Conservation (phyloP, 2,329 filamentous ascomycete species). For the Hymenoscyphus fructigenus region DNA sequence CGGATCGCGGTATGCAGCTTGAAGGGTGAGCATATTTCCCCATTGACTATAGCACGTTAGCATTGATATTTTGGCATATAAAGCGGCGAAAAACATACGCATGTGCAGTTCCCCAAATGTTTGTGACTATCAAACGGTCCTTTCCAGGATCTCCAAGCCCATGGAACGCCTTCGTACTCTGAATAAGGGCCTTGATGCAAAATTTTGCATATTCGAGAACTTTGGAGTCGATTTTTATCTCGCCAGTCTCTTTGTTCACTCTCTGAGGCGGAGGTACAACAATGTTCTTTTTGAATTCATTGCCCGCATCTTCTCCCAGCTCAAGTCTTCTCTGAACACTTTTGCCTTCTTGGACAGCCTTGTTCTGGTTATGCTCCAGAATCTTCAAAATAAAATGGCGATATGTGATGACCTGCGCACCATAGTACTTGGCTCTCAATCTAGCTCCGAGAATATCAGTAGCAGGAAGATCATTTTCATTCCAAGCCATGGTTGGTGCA, state of each 20-base stretch:
- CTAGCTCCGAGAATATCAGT: constrained; percentile 77
- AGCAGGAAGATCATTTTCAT: constrained; percentile 62
- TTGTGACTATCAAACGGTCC: constrained; percentile 79
- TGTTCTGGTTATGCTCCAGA: constrained; percentile 40
- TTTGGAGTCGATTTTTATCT: constrained; percentile 41
- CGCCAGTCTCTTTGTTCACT: constrained; percentile 36
- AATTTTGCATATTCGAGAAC: constrained; percentile 55
- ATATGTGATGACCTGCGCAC: constrained; percentile 85
- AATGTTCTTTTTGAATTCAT: constrained; percentile 27
- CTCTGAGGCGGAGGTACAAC: constrained; percentile 39
- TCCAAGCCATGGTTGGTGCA: constrained; percentile 53
- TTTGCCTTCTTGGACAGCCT: constrained; percentile 21
- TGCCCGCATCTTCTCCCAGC: constrained; percentile 21
- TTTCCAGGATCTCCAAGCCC: constrained; percentile 51
- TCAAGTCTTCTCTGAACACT: neutral
- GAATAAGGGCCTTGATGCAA: constrained; percentile 63
- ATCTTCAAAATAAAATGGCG: constrained; percentile 68
- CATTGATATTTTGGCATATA: constrained; percentile 4
- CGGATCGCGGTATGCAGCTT: constrained; percentile 72
- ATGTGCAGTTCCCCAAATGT: constrained; percentile 92
- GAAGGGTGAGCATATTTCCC: constrained; percentile 89
- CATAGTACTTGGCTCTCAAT: constrained; percentile 91
- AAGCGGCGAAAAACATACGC: constrained; percentile 64
- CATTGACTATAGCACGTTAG: constrained; percentile 70
- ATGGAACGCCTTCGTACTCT: constrained; percentile 83